Evolutionary conservation across 257 asterid genomes (phyloP).

Genomic region (Jacaranda mimosifolia): DNA sequence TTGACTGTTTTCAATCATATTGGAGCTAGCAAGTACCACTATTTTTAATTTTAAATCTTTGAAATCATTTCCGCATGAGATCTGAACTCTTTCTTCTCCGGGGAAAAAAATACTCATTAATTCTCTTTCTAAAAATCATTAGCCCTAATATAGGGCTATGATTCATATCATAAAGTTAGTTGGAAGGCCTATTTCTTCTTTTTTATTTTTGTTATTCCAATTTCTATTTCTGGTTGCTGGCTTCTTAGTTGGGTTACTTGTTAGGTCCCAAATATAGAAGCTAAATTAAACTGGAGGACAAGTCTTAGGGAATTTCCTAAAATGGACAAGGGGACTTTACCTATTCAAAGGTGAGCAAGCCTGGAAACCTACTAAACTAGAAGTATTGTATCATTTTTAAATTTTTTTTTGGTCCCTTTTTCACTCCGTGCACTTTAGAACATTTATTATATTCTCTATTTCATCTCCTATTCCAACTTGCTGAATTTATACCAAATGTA

Average conservation of each 20-base stretch:
- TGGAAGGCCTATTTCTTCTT: slow-evolving; percentile 27
- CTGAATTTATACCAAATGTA: too few relatives aligned
- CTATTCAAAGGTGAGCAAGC: not conserved
- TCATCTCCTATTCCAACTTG: too few relatives aligned
- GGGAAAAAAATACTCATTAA: too few relatives aligned
- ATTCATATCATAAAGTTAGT: slow-evolving; percentile 20
- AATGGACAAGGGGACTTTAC: slow-evolving; percentile 7
- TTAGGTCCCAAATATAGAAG: slow-evolving; percentile 25
- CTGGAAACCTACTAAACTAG: not conserved
- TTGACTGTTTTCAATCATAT: too few relatives aligned
- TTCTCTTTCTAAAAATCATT: too few relatives aligned
- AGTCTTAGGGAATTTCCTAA: not conserved
- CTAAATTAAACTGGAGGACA: slow-evolving; percentile 24
- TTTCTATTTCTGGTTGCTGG: slow-evolving; percentile 17
- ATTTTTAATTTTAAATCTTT: too few relatives aligned
- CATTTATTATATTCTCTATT: too few relatives aligned
- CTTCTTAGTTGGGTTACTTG: slow-evolving; percentile 15
- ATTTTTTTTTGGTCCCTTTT: slow-evolving; percentile 5
- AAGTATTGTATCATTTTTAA: not conserved
- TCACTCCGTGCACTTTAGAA: too few relatives aligned
- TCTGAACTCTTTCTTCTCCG: too few relatives aligned
- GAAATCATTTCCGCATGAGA: too few relatives aligned
- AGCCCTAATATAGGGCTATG: too few relatives aligned
- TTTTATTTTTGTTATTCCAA: not conserved
- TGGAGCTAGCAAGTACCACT: too few relatives aligned